A percentile compares a stretch with the other conserved stretches of the same genome.
These are phyloP conservation scores for Fusarium pseudoanthophilum DNA, from an alignment of 2,329 filamentous ascomycete species.

Conservation along the genomic window DNA sequence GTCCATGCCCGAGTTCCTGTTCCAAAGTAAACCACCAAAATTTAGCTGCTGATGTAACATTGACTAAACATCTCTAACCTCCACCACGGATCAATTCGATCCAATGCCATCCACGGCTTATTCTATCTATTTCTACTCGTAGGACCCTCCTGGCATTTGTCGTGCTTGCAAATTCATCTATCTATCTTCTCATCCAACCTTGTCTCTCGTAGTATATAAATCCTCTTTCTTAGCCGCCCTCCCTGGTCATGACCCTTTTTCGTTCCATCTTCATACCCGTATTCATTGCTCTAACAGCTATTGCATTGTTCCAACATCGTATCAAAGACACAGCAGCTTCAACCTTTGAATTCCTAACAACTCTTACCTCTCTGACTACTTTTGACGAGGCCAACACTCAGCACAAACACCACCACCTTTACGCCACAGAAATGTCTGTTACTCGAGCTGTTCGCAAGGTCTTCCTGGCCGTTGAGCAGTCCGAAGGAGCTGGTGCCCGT, in stretches of 20 bases:
- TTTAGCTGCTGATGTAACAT: conserved; percentile 43
- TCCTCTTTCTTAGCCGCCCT: conserved; percentile 21
- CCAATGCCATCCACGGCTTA: conserved; percentile 9
- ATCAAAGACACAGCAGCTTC: conserved; percentile 35
- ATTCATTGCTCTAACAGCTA: conserved; percentile 46
- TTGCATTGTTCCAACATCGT: conserved; percentile 42
- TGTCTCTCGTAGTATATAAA: conserved; percentile 36
- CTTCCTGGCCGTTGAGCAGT: conserved; percentile 85
- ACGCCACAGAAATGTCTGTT: conserved; percentile 68
- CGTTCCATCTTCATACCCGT: conserved; percentile 44
- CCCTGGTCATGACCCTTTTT: conserved; percentile 47
- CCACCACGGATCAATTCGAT: conserved; percentile 22
- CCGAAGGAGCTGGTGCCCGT: conserved; percentile 87
- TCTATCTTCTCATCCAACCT: conserved; percentile 16
- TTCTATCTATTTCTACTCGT: conserved; percentile 36
- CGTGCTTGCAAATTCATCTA: conserved; percentile 23
- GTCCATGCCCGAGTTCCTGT: too few species aligned
- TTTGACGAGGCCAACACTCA: background rate
- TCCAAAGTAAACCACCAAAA: conserved; percentile 10
- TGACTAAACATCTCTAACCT: conserved; percentile 40
- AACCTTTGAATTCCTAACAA: conserved; percentile 32
- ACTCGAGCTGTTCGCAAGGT: conserved; percentile 83
- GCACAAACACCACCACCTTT: conserved; percentile 42
- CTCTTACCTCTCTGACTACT: conserved; percentile 5
- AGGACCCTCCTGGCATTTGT: conserved; percentile 22